Evolutionary conservation across 2,329 filamentous ascomycete species (phyloP), one percentile per base, ranked within the genome.

Genomic region (Malbranchea cinnamomea): DNA sequence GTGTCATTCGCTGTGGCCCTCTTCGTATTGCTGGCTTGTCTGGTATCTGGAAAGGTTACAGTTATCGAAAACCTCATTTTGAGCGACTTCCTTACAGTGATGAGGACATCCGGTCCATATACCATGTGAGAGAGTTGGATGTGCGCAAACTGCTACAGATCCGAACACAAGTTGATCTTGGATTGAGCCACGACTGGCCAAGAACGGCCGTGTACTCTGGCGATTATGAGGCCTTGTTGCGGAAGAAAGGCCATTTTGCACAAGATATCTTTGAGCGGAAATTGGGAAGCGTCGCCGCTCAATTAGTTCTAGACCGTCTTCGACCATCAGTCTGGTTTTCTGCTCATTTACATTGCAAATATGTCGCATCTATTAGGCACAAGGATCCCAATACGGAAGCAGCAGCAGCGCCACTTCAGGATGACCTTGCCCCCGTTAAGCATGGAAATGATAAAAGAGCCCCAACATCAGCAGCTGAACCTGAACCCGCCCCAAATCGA

Each of bases 131-230:
- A 25, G 85, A 94, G 53, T 56, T 91, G 8, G 89, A 98, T 49
- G 71, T 82, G n/a, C 74, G 87, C 45, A 95, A 94, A 55, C 59
- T 98, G 19, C 62, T 94, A 22, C 74, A 85, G 45, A 47, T 95
- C 18, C 69, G 73, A n/a, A 81, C 79, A 11, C 87, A 92, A 47
- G 74, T 95, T 21, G 89, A 98, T 42, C 62, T 98, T 25, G 84
- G 85, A 2, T 56, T 98, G 31, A 94, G 85, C 43, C 89, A 98
- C 49, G 89, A 98, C 57, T 98, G 89, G 89, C 89, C 89, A 1
- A 71, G 76, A 28, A 75, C 68, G 1, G 71, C 95, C 31, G 89
- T 93, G 56, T 74, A 71, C 49, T 68, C 74, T 39, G 89, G 89
- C 4, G 67, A 95, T 47, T 58, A 67, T 26, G 56, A 65, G 27